Evolutionary conservation across 768 basidiomycete species (phyloP), one percentile per base, ranked within the genome.

Genomic region (Russula olivacea): DNA sequence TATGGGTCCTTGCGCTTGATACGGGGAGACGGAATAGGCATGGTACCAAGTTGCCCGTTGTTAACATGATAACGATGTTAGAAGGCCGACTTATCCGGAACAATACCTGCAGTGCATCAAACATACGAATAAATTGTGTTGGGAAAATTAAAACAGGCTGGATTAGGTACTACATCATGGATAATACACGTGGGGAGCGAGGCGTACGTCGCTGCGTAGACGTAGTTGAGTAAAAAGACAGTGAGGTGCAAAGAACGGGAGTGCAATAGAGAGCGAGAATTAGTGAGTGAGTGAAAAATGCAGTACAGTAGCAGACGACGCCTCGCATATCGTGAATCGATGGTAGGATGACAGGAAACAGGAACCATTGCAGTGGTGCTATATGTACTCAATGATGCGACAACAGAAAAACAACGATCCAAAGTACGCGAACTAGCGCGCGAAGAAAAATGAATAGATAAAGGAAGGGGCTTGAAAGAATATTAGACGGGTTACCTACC

Each of bases 131-230:
- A 41, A 48, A 15, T 43, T 25, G 34, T 51, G 55, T 50, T 56
- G 38, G 38, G 43, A 8, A 21, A 64, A 25, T 64, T 60, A 60
- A 64, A 45, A 64, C 54, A 55, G 34, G 32, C n/a, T 12, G 58
- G 48, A 56, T 50, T 64, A 64, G 43, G 63, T 55, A 43, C 58
- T 64, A 64, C 63, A 64, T 64, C 61, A 53, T 58, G 63, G 55
- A 48, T 55, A 60, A 64, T 64, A 64, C 63, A 64, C 58, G 58
- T 64, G 63, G 49, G 32, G 32, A 21, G 47, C 58, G 63, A 64
- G 63, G 59, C 63, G 63, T 55, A 47, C 53, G 54, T 23, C 41
- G 54, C 59, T 64, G 63, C 58, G 50, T 25, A 23, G 50, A 30
- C 55, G 40, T 50, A 41, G 49, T 48, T 64, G 63, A 25, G 41